phyloP scores from a whole-genome alignment of 371 early-diverging fungal species.

The Apophysomyces trapeziformis region DNA sequence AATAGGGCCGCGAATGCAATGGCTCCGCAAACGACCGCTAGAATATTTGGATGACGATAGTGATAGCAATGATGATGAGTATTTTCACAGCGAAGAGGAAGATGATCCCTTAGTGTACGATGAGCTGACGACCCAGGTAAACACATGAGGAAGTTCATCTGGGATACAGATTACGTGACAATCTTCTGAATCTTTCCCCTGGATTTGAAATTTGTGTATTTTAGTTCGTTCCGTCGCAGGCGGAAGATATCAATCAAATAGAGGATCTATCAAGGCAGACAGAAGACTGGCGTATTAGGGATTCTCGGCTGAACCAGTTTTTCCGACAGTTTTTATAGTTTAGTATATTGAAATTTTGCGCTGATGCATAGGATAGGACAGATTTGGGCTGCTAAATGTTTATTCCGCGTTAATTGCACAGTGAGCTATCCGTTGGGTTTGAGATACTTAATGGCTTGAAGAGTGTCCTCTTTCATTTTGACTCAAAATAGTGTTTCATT shows the following conservation, averaged over 20 bases:
- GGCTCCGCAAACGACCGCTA: slow-evolving; percentile 68
- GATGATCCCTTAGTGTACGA: slow-evolving; percentile 13
- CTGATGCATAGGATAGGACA: not conserved
- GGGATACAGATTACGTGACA: not conserved
- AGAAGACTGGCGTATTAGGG: slow-evolving; percentile 32
- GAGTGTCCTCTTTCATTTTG: too few species aligned
- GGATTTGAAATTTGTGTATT: not conserved
- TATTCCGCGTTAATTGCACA: too few species aligned
- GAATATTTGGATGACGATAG: slow-evolving; percentile 39
- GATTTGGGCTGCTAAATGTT: not conserved
- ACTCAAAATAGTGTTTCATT: too few species aligned
- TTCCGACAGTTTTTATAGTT: slow-evolving; percentile 32
- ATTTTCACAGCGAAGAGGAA: slow-evolving; percentile 29
- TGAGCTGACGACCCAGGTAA: slow-evolving; percentile 23
- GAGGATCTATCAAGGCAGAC: slow-evolving; percentile 22
- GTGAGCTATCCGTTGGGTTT: too few species aligned
- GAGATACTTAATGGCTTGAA: too few species aligned
- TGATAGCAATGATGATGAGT: slow-evolving; percentile 40
- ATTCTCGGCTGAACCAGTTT: slow-evolving; percentile 37
- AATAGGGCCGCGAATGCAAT: slow-evolving; percentile 77
- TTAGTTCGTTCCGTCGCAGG: slow-evolving; percentile 22
- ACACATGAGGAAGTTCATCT: not conserved
- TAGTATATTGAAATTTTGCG: not conserved
- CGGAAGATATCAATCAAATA: slow-evolving; percentile 22
- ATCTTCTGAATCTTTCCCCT: not conserved